Percentiles rank a stretch among this genome's conserved stretches.
These are phyloP conservation scores for Daldinia childiae DNA, from an alignment of 495 filamentous ascomycete species.

Conservation along the genomic window DNA sequence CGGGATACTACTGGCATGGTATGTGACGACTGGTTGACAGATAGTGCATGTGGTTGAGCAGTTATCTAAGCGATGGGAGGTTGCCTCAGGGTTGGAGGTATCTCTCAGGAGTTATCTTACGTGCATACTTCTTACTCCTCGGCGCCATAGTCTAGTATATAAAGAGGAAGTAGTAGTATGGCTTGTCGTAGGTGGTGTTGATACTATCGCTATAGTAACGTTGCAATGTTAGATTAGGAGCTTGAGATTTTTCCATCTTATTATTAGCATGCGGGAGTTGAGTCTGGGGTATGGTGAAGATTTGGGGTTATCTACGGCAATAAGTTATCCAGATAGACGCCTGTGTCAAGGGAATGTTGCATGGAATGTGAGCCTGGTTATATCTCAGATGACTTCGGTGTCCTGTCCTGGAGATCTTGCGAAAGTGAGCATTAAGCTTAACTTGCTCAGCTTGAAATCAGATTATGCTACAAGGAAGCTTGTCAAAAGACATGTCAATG, in stretches of 20 bases:
- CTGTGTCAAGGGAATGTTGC: constrained; percentile 35
- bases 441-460: constrained; percentile 22
- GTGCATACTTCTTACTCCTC: not conserved
- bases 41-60: not conserved
- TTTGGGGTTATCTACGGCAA: constrained; percentile 32
- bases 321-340: constrained; percentile 20
- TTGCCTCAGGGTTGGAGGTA: not conserved
- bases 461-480: constrained; percentile 12
- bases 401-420: constrained; percentile 21
- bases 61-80: not conserved
- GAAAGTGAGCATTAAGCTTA: constrained; percentile 32
- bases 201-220: constrained; percentile 32
- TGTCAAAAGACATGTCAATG: constrained; percentile 36
- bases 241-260: constrained; percentile 10
- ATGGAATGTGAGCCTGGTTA: constrained; percentile 30
- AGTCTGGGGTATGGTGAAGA: constrained; percentile 14
- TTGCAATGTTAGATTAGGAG: constrained; percentile 30
- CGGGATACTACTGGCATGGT: constrained; percentile 15
- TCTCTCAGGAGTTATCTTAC: not conserved
- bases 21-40: constrained; percentile 13
- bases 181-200: not conserved
- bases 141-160: constrained; percentile 9
- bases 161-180: constrained; percentile 17
- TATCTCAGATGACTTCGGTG: constrained; percentile 36
- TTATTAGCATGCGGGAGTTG: constrained; percentile 15